These are phyloP conservation scores for Penicillium griseofulvum DNA, from an alignment of 2,329 filamentous ascomycete genomes.

Conservation along the genomic window DNA sequence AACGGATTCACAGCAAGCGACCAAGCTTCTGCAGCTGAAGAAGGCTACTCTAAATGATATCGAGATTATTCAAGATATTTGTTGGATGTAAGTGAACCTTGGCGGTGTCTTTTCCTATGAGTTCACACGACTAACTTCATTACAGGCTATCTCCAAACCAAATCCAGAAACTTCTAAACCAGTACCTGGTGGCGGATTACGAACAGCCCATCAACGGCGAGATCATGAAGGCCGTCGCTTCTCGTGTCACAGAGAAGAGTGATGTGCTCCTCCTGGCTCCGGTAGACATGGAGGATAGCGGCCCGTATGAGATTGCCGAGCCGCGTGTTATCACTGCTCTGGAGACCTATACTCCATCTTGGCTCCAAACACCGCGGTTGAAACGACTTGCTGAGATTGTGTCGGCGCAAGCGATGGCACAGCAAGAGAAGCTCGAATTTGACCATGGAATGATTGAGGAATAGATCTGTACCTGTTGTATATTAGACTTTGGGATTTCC, in stretches of 20 bases:
- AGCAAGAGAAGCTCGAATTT: slow-evolving; percentile 77
- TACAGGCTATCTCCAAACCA: slow-evolving; percentile 91
- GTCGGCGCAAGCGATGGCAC: slow-evolving; percentile 90
- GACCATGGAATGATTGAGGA: slow-evolving; percentile 28
- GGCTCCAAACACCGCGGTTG: slow-evolving; percentile 91
- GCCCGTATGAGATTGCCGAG: slow-evolving; percentile 97
- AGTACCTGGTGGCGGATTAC: slow-evolving; percentile 97
- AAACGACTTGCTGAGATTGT: slow-evolving; percentile 99
- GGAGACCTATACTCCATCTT: slow-evolving; percentile 97
- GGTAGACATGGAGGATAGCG: slow-evolving; percentile 98
- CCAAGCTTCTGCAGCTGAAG: slow-evolving; percentile 96
- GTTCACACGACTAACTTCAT: background rate
- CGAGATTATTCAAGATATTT: slow-evolving; percentile 99
- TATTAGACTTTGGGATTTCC: slow-evolving; percentile 26
- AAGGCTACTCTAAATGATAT: slow-evolving; percentile 99
- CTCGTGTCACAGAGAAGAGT: slow-evolving; percentile 95
- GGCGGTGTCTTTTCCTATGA: background rate
- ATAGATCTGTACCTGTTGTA: slow-evolving; percentile 26
- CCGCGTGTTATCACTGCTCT: slow-evolving; percentile 92
- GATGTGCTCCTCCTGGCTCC: slow-evolving; percentile 90
- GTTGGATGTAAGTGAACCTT: slow-evolving; percentile 83
- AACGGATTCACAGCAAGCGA: slow-evolving; percentile 69
- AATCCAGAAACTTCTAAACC: slow-evolving; percentile 97
- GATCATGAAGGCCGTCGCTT: slow-evolving; percentile 99
- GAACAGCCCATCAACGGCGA: slow-evolving; percentile 99